A percentile compares a stretch with the other conserved stretches of the same genome.
These are phyloP conservation scores for Gossypium aridum DNA, from an alignment of 441 rosid genomes.

Conservation along the genomic window DNA sequence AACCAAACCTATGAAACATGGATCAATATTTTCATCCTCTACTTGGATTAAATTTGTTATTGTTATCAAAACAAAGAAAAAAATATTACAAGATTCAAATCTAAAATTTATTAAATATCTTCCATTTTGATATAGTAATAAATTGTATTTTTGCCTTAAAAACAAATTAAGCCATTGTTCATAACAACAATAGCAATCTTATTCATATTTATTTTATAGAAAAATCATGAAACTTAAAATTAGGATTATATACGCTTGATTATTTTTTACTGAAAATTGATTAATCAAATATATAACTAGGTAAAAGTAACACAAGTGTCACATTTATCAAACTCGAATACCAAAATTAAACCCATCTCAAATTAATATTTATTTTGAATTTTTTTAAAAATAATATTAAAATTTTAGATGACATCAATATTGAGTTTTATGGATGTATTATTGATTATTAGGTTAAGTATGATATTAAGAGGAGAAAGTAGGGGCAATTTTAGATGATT, in stretches of 20 bases:
- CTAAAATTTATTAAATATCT: not conserved
- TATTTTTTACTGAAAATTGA: not conserved
- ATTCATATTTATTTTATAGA: not conserved
- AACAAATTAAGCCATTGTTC: not conserved
- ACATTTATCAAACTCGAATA: no score
- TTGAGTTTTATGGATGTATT: no score
- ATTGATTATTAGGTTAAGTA: not conserved
- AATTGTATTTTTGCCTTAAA: not conserved
- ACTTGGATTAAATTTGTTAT: not conserved
- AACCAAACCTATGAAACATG: not conserved
- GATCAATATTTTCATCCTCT: not conserved
- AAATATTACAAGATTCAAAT: no score
- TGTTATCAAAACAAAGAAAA: not conserved
- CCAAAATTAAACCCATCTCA: no score
- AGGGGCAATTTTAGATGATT: not conserved
- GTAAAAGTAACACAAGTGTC: no score
- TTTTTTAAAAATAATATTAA: no score
- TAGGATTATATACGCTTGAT: not conserved
- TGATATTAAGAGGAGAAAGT: not conserved
- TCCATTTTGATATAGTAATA: not conserved
- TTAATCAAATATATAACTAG: not conserved
- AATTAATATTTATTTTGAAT: no score
- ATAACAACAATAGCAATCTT: not conserved
- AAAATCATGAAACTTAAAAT: not conserved
- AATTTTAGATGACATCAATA: no score